Evolutionary conservation across 345 rosid genomes (phyloP).

Genomic region (Hypericum androsaemum): DNA sequence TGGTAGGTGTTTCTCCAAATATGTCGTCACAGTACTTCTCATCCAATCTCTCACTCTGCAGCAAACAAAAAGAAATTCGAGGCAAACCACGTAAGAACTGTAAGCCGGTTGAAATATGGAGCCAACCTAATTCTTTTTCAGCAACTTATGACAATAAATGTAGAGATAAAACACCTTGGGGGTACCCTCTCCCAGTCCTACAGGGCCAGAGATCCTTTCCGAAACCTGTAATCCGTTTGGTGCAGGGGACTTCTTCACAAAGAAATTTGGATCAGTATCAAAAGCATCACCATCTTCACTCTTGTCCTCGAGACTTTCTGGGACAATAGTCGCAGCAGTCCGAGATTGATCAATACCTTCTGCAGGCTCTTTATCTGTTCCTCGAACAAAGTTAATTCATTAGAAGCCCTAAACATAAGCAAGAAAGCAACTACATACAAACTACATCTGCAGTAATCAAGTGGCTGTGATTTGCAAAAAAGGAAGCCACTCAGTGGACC

Average conservation of each 20-base stretch:
- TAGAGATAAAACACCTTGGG: conserved; percentile 62
- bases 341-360: conserved; percentile 19
- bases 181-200: conserved; percentile 88
- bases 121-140: conserved; percentile 11
- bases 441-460: too few species aligned
- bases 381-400: background rate
- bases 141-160: background rate
- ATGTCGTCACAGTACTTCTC: conserved; percentile 84
- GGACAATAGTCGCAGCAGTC: conserved; percentile 2
- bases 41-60: conserved; percentile 80
- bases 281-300: conserved; percentile 23
- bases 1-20: conserved; percentile 89
- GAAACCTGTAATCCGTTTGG: conserved; percentile 34
- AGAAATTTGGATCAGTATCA: conserved; percentile 36
- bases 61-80: conserved; percentile 11
- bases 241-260: conserved; percentile 46
- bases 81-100: conserved; percentile 6
- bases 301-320: conserved; percentile 14
- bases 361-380: conserved; percentile 20
- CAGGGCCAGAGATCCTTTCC: conserved; percentile 35
- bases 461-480: too few species aligned
- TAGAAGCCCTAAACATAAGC: background rate
- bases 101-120: conserved; percentile 10
- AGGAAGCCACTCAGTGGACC: too few species aligned
- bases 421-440: too few species aligned